Percentiles rank a stretch among this genome's conserved stretches.
Conservation (phyloP, 371 early-diverging fungal genomes). For the Capniomyces stellatus region DNA sequence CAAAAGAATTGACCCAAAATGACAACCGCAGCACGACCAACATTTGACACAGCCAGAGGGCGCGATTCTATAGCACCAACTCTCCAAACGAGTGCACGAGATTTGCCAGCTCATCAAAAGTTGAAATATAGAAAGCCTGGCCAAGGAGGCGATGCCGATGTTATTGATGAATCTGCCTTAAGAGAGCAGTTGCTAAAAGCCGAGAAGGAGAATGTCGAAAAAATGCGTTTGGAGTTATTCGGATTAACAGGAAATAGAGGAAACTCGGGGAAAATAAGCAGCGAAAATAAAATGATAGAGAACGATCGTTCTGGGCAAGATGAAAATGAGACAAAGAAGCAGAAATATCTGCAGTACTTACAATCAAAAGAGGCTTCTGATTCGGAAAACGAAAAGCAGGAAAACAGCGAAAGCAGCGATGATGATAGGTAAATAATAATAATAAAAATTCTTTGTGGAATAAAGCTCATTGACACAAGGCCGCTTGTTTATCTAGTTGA, state of each 20-base stretch:
- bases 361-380: conserved; percentile 22
- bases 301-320: too few species aligned
- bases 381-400: conserved; percentile 11
- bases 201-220: conserved; percentile 42
- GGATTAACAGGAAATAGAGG: conserved; percentile 6
- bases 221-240: conserved; percentile 19
- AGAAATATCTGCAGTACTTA: conserved; percentile 20
- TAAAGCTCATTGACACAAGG: conserved; percentile 8
- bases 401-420: conserved; percentile 35
- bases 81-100: conserved; percentile 51
- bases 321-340: conserved; percentile 8
- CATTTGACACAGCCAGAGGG: conserved; percentile 69
- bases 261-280: too few species aligned
- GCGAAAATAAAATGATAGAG: too few species aligned
- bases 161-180: conserved; percentile 34
- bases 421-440: conserved; percentile 5
- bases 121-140: conserved; percentile 71
- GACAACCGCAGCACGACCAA: conserved; percentile 63
- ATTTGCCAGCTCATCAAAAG: conserved; percentile 69
- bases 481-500: too few species aligned
- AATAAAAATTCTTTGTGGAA: neutral
- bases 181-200: conserved; percentile 46
- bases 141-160: conserved; percentile 52
- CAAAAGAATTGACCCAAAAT: too few species aligned
- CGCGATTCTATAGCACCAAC: conserved; percentile 56